Conservation (phyloP, 176 grass and related monocot species). For the Elaeis guineensis region DNA sequence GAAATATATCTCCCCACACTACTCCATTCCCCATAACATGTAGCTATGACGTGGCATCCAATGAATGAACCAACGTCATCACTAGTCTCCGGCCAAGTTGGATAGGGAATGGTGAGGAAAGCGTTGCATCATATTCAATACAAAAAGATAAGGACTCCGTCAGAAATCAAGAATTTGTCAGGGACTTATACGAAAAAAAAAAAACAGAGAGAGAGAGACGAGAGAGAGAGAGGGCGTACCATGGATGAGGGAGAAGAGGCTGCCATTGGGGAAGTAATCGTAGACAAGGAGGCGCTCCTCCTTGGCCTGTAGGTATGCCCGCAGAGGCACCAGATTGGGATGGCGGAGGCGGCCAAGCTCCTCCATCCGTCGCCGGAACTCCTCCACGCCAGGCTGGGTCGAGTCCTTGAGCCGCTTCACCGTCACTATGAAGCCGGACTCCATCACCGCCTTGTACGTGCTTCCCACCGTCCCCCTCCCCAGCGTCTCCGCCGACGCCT, state of each 20-base stretch:
- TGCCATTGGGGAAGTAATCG: constrained; percentile 98
- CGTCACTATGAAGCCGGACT: constrained; percentile 96
- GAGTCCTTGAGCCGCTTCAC: constrained; percentile 84
- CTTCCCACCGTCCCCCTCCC: constrained; percentile 83
- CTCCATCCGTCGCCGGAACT: constrained; percentile 49
- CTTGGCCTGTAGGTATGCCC: constrained; percentile 90
- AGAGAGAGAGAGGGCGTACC: constrained; percentile 24
- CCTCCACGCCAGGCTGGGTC: constrained; percentile 10
- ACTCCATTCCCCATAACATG: too few relatives aligned
- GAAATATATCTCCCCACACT: too few relatives aligned
- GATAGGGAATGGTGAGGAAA: too few relatives aligned
- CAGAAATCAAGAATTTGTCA: not conserved
- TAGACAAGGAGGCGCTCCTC: constrained; percentile 92
- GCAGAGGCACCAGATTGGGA: constrained; percentile 70
- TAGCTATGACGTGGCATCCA: too few relatives aligned
- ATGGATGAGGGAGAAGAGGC: constrained; percentile 94
- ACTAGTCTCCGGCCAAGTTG: too few relatives aligned
- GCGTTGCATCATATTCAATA: too few relatives aligned
- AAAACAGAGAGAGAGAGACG: not conserved
- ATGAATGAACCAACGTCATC: too few relatives aligned
- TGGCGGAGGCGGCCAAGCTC: constrained; percentile 68
- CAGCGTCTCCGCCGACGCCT: constrained; percentile 90
- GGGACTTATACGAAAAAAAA: too few relatives aligned
- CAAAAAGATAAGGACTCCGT: not conserved
- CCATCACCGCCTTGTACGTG: constrained; percentile 98